Percentiles rank a stretch among this genome's conserved stretches.
Evolutionary conservation across 495 filamentous ascomycete species (phyloP).

Genomic region (Aspergillus bertholletiae): DNA sequence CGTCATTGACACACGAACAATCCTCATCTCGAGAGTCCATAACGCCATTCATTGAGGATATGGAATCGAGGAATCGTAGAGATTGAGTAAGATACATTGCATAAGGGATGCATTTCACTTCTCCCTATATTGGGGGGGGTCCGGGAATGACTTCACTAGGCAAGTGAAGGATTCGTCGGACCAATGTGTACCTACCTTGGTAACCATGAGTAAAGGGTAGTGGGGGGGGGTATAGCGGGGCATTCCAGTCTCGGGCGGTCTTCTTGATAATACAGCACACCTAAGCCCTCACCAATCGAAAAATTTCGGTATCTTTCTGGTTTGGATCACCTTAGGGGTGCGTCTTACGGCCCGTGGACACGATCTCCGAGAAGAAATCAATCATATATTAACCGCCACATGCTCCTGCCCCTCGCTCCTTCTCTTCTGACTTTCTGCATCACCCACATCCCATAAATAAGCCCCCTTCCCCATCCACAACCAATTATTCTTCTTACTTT

Average conservation of each 20-base stretch:
- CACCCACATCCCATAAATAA: constrained; percentile 10
- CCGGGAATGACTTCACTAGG: constrained; percentile 5
- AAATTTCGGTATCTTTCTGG: constrained; percentile 44
- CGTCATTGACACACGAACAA: constrained; percentile 1
- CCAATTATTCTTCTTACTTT: constrained; percentile 8
- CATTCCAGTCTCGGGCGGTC: constrained; percentile 36
- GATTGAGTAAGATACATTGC: too few species aligned
- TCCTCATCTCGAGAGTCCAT: background rate
- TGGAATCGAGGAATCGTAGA: too few species aligned
- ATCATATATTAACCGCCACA: constrained; percentile 21
- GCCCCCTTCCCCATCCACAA: constrained; percentile 5
- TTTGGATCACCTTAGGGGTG: constrained; percentile 37
- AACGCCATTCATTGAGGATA: background rate
- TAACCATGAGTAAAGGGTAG: constrained; percentile 12
- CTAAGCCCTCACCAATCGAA: constrained; percentile 30
- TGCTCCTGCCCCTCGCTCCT: constrained; percentile 8
- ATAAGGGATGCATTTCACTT: background rate
- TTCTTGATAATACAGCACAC: constrained; percentile 29
- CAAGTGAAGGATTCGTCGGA: constrained; percentile 11
- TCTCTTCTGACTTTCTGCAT: constrained; percentile 7
- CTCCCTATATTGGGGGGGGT: background rate
- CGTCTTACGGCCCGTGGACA: constrained; percentile 10
- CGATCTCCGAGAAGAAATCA: constrained; percentile 16
- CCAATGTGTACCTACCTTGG: constrained; percentile 12
- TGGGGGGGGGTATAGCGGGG: constrained; percentile 17